phyloP scores from a whole-genome alignment of 495 filamentous ascomycete genomes.

The Podospora anserina region DNA sequence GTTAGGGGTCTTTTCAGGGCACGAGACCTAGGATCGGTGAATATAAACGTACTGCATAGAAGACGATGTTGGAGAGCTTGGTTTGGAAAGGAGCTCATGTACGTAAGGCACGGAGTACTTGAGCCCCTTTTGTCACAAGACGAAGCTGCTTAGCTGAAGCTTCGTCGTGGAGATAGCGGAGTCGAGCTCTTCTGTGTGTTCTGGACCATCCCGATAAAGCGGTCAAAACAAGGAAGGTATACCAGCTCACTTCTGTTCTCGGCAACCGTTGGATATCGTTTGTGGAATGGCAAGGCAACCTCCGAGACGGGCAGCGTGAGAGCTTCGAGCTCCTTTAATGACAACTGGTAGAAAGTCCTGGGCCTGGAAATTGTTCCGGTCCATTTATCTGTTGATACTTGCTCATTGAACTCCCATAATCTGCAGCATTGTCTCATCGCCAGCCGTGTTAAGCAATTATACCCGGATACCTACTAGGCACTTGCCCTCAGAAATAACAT shows the following conservation, averaged over 20 bases:
- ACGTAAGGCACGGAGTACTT: background rate
- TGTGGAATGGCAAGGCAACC: background rate
- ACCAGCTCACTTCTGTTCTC: background rate
- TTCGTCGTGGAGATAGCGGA: background rate
- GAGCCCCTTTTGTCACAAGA: background rate
- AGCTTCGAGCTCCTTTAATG: background rate
- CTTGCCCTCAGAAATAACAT: background rate
- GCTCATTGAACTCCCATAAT: background rate
- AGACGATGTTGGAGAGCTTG: background rate
- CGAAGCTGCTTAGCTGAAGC: background rate
- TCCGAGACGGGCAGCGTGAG: background rate
- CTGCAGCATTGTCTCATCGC: background rate
- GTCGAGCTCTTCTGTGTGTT: background rate
- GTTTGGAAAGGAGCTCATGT: background rate
- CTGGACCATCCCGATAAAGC: background rate
- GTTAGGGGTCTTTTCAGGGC: background rate
- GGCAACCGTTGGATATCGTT: background rate
- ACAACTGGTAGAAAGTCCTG: background rate
- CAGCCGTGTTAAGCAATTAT: background rate
- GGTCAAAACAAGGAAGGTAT: background rate
- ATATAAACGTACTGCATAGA: background rate
- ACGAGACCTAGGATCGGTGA: background rate
- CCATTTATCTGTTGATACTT: background rate
- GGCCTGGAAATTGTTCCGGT: no score
- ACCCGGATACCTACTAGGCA: background rate